Conservation (phyloP, 306 rosid genomes). For the Malus fusca region DNA sequence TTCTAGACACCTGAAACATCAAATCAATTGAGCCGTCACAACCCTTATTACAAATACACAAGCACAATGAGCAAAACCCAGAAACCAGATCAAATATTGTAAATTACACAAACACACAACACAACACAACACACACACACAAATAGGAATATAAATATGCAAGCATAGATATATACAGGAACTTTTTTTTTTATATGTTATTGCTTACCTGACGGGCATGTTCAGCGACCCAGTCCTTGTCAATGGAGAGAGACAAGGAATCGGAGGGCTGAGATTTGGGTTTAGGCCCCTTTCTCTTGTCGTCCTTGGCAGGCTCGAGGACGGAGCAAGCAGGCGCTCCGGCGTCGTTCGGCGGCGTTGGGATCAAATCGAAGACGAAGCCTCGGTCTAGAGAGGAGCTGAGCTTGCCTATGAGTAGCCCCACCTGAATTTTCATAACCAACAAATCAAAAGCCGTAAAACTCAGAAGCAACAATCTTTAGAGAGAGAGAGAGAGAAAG, state of each 20-base stretch:
- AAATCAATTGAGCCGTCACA: not conserved
- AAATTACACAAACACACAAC: not conserved
- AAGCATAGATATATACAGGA: not conserved
- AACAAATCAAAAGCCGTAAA: not conserved
- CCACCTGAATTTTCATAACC: conserved; percentile 44
- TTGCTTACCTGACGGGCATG: conserved; percentile 78
- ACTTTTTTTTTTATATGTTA: not conserved
- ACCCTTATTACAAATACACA: not conserved
- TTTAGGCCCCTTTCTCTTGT: conserved; percentile 55
- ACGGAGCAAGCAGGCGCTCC: conserved; percentile 53
- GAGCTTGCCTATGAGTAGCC: conserved; percentile 68
- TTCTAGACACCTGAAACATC: conserved; percentile 52
- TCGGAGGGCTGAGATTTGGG: conserved; percentile 46
- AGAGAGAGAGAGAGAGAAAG: not conserved
- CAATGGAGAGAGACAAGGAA: conserved; percentile 56
- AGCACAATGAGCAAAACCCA: not conserved
- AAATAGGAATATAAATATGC: not conserved
- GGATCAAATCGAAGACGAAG: conserved; percentile 67
- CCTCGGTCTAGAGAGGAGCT: conserved; percentile 65
- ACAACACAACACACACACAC: not conserved
- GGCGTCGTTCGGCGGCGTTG: conserved; percentile 72
- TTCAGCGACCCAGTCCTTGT: conserved; percentile 84
- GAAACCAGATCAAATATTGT: not conserved
- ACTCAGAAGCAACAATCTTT: not conserved
- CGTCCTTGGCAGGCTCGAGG: conserved; percentile 42